Percentiles rank a stretch among this genome's conserved stretches.
Evolutionary conservation across 108 stramenopile genomes (phyloP).

Genomic region (Nannochloropsis oceanica): DNA sequence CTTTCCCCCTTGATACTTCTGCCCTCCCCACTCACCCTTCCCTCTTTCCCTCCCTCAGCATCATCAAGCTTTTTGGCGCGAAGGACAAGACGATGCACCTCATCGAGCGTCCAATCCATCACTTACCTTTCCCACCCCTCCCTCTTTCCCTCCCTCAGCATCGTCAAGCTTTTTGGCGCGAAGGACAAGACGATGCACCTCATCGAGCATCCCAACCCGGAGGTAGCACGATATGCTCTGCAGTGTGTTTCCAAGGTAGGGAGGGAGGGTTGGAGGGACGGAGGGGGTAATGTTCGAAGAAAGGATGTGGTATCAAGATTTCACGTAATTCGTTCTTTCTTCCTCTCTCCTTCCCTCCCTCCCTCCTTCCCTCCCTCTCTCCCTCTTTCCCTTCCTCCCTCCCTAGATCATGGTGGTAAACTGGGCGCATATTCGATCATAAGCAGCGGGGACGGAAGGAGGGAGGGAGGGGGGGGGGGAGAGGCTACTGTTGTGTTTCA

Average conservation of each 20-base stretch:
- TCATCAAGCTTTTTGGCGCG: constrained; percentile 65
- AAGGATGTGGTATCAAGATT: not conserved
- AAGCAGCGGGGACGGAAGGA: not conserved
- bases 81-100: constrained; percentile 84
- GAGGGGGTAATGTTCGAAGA: not conserved
- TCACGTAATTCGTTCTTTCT: not conserved
- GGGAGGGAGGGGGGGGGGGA: not conserved
- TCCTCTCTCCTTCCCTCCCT: not conserved
- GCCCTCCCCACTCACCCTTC: constrained; percentile 90
- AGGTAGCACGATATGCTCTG: constrained; percentile 81
- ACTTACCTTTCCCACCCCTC: constrained; percentile 90
- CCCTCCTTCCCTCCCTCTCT: not conserved
- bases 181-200: constrained; percentile 84
- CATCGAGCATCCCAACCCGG: constrained; percentile 74
- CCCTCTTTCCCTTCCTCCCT: not conserved
- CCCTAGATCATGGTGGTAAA: not conserved
- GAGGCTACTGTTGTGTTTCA: no score
- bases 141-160: constrained; percentile 12
- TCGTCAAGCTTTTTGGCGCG: constrained; percentile 66
- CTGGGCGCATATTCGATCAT: not conserved
- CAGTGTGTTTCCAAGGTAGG: constrained; percentile 82
- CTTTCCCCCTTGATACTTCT: constrained; percentile 90
- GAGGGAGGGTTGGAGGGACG: constrained; percentile 46
- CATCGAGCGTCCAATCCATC: constrained; percentile 79
- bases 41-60: constrained; percentile 12